Percentiles rank a stretch among this genome's conserved stretches.
Evolutionary conservation across 371 early-diverging fungal genomes (phyloP).

Genomic region (Capniomyces stellatus): DNA sequence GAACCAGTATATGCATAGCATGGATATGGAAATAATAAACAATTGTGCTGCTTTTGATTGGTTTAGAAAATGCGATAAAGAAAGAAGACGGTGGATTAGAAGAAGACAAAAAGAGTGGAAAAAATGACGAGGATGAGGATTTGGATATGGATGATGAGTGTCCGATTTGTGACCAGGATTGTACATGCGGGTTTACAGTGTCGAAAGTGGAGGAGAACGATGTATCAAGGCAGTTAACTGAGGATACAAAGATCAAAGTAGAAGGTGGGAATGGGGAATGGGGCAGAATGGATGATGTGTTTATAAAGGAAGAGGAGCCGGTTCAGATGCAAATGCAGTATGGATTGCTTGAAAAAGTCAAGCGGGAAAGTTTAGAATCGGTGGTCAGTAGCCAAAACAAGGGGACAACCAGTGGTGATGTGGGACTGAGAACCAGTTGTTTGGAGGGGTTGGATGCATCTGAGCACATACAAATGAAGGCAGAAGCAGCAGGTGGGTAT

Average conservation of each 20-base stretch:
- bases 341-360: not conserved
- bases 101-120: not conserved
- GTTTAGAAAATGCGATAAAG: too few species aligned
- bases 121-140: slow-evolving; percentile 4
- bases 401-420: too few species aligned
- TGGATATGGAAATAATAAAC: not conserved
- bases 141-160: slow-evolving; percentile 16
- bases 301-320: not conserved
- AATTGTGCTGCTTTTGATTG: too few species aligned
- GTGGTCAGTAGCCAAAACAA: too few species aligned
- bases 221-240: not conserved
- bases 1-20: not conserved
- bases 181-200: slow-evolving; percentile 9
- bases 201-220: not conserved
- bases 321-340: not conserved
- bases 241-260: not conserved
- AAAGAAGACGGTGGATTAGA: not conserved
- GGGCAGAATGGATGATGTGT: not conserved
- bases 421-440: too few species aligned
- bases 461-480: too few species aligned
- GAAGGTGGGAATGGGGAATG: not conserved
- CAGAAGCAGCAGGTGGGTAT: too few species aligned
- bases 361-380: not conserved
- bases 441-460: too few species aligned
- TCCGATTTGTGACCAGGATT: slow-evolving; percentile 25